Conservation (phyloP, 208 protist species). For the Wallacemonas sp. region DNA sequence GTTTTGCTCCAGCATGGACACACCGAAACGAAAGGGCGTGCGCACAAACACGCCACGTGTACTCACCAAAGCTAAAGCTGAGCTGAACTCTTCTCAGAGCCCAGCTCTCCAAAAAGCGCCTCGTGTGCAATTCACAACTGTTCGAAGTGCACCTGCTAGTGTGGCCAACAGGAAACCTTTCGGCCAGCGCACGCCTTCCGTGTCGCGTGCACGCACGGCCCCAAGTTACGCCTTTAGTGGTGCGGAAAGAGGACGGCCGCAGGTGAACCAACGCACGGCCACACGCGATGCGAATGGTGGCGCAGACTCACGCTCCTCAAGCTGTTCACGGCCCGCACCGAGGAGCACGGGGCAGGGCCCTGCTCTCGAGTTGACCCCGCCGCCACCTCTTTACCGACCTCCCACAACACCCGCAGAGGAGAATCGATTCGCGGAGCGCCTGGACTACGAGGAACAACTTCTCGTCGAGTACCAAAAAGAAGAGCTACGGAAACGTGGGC, state of each 20-base stretch:
- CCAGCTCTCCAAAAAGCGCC: background rate
- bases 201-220: background rate
- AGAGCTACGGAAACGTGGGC: constrained; percentile 3
- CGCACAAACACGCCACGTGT: background rate
- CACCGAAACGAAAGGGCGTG: background rate
- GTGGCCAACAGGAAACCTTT: background rate
- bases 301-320: background rate
- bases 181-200: background rate
- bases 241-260: too few relatives aligned
- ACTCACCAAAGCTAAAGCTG: background rate
- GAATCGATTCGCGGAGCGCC: background rate
- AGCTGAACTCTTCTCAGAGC: background rate
- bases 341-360: background rate
- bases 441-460: constrained; percentile 9
- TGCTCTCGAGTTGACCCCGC: background rate
- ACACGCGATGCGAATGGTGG: background rate
- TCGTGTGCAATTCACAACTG: background rate
- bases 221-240: background rate
- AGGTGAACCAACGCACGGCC: too few relatives aligned
- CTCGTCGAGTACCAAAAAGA: constrained; percentile 2
- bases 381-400: constrained; percentile 3
- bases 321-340: background rate
- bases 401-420: constrained; percentile 6
- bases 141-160: background rate
- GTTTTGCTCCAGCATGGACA: too few relatives aligned